Conservation (phyloP, 108 stramenopile genomes). For the Epithemia pelagica region DNA sequence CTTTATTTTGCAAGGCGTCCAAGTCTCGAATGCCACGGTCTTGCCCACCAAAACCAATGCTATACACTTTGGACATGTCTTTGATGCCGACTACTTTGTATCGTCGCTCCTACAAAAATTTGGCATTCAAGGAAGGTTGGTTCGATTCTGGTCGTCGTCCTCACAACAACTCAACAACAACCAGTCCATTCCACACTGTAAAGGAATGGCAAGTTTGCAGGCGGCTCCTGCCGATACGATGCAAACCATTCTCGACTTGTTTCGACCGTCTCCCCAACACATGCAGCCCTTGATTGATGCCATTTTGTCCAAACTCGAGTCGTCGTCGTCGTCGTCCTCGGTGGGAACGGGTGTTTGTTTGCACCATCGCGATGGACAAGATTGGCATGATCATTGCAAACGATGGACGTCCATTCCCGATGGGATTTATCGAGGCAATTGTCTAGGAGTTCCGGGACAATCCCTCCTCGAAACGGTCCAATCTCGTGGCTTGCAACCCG, state of each 20-base stretch:
- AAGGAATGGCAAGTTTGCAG: constrained; percentile 5
- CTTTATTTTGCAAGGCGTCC: constrained; percentile 14
- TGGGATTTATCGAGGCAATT: constrained; percentile 17
- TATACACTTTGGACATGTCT: constrained; percentile 1
- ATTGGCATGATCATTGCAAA: constrained; percentile 13
- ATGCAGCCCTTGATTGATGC: constrained; percentile 1
- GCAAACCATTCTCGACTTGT: not conserved
- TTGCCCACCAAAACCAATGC: constrained; percentile 3
- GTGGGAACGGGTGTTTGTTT: constrained; percentile 15
- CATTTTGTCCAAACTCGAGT: no score
- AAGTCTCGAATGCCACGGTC: not conserved
- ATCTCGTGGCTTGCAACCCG: not conserved
- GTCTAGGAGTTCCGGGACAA: not conserved
- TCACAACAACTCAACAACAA: not conserved
- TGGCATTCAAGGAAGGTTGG: constrained; percentile 7
- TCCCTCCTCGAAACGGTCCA: not conserved
- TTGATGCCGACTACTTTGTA: constrained; percentile 1
- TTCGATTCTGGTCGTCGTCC: not conserved
- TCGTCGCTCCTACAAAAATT: not conserved
- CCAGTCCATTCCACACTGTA: not conserved
- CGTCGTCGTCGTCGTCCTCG: no score
- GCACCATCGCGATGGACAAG: constrained; percentile 17
- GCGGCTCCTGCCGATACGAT: not conserved
- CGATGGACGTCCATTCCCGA: constrained; percentile 10
- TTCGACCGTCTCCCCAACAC: not conserved